A percentile compares a stretch with the other conserved stretches of the same genome.
Evolutionary conservation across 305 asterid genomes (phyloP).

Genomic region (Caryopteris hybrid): DNA sequence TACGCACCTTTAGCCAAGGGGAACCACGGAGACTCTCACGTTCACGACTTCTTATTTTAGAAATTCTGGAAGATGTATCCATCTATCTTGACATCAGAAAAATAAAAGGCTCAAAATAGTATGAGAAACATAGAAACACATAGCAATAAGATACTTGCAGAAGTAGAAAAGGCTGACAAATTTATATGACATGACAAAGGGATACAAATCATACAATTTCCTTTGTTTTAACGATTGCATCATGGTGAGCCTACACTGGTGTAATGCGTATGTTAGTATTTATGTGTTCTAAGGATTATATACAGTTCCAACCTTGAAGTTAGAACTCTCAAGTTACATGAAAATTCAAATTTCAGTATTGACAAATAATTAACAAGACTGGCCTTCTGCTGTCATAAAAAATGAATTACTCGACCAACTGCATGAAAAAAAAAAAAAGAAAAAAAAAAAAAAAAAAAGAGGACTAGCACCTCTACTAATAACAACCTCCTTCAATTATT

Average conservation of each 20-base stretch:
- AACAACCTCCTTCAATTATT: constrained; percentile 2
- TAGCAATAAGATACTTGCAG: constrained; percentile 1
- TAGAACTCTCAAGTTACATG: constrained; percentile 4
- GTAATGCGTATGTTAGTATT: background rate
- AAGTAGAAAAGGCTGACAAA: background rate
- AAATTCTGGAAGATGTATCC: constrained; percentile 93
- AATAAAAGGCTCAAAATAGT: constrained; percentile 25
- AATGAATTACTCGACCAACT: constrained; percentile 3
- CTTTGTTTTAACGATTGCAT: constrained; percentile 3
- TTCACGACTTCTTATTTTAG: constrained; percentile 87
- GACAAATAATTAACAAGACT: background rate
- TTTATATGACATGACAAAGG: constrained; percentile 8
- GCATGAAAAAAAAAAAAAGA: too few species aligned
- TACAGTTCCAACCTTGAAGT: background rate
- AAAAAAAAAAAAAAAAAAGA: background rate
- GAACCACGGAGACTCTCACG: constrained; percentile 95
- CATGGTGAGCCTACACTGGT: background rate
- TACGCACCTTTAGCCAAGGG: constrained; percentile 94
- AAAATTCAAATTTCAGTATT: background rate
- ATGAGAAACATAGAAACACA: constrained; percentile 8
- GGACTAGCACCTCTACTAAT: background rate
- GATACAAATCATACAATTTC: background rate
- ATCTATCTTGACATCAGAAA: constrained; percentile 81
- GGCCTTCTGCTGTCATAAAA: constrained; percentile 9
- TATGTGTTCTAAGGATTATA: background rate